Evolutionary conservation across 352 stramenopile genomes (phyloP), one percentile per base, ranked within the genome.

Genomic region (Globisporangium megalacanthum): DNA sequence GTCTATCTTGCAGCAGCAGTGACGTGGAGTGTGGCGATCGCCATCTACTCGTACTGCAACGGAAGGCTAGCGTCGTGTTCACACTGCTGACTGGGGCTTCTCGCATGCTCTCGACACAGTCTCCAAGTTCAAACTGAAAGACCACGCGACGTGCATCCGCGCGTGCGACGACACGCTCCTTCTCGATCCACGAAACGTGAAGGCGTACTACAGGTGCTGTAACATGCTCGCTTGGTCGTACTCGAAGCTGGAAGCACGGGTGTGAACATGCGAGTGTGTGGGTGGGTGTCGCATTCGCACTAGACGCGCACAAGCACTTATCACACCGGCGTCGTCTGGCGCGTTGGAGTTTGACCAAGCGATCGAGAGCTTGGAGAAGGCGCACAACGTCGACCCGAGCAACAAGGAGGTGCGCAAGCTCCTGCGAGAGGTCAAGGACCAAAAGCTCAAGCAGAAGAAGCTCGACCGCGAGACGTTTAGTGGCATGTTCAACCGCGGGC

Each of bases 401-500:
- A 89, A 89, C 49, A 72, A 75, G 37, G 75, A 78, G 17, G 76
- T 91, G 8, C 68, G 72, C 1, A 89, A 86, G 52, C 62, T 92
- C 4, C 77, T 89, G 20, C 79, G 76, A 13, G 75, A 88, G 49
- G 60, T 93, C 2, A 79, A 83, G 48, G 77, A 90, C 31, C 80
- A 91, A 50, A 67, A 80, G 15, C 62, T 65, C 1, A 79, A 78
- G 25, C 85, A 94, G 58, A 77, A 72, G 17, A 56, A 79, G 37
- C 60, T 89, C 17, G 85, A 94, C 49, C 78, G 79, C 52, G 66
- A 76, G 10, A 94, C 84, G 5, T 94, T 94, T 62, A 89, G 67
- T 11, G 85, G 83, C 15, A 92, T 94, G 85, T 94, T 93, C 42
- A 62, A 86, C 25, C 77, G 83, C 52, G 85, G 85, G 0, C 54